Percentiles rank a stretch among this genome's conserved stretches.
phyloP scores from a whole-genome alignment of 2,329 filamentous ascomycete species.

The Annulohypoxylon truncatum region DNA sequence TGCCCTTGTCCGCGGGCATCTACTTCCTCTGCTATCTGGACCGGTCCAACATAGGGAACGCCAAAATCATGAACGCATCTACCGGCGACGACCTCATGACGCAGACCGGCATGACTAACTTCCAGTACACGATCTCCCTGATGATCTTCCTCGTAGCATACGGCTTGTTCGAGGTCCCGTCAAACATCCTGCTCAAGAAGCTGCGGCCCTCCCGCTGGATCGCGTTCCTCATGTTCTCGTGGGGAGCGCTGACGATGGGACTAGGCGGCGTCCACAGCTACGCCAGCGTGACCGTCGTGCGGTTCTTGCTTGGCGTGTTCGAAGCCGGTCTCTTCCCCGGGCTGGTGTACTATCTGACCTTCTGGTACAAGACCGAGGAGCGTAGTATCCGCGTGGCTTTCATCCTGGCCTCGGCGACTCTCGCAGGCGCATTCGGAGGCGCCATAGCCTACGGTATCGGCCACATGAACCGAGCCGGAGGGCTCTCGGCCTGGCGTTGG shows the following conservation, averaged over 20 bases:
- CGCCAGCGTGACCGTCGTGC: conserved; percentile 56
- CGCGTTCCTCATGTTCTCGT: conserved; percentile 61
- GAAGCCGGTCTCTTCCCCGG: conserved; percentile 52
- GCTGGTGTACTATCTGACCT: conserved; percentile 58
- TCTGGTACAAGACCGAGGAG: conserved; percentile 66
- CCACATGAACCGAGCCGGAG: conserved; percentile 73
- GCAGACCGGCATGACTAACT: conserved; percentile 49
- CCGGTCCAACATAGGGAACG: conserved; percentile 64
- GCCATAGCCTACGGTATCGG: conserved; percentile 78
- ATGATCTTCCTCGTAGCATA: conserved; percentile 52
- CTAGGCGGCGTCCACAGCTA: conserved; percentile 57
- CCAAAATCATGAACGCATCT: conserved; percentile 54
- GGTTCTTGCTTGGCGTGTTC: conserved; percentile 62
- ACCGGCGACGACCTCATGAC: conserved; percentile 52
- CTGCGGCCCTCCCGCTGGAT: conserved; percentile 61
- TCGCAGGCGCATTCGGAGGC: conserved; percentile 79
- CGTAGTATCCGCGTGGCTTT: conserved; percentile 55
- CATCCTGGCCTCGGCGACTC: conserved; percentile 71
- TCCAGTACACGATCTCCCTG: conserved; percentile 52
- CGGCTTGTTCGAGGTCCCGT: conserved; percentile 43
- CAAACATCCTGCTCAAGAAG: conserved; percentile 56
- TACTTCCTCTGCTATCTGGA: conserved; percentile 70
- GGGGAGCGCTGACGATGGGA: conserved; percentile 61
- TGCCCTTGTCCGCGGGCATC: conserved; percentile 64
- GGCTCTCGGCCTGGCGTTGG: conserved; percentile 77